Base-by-base conservation (phyloP, 768 basidiomycete species). In the Butyriboletus loyo region DNA sequence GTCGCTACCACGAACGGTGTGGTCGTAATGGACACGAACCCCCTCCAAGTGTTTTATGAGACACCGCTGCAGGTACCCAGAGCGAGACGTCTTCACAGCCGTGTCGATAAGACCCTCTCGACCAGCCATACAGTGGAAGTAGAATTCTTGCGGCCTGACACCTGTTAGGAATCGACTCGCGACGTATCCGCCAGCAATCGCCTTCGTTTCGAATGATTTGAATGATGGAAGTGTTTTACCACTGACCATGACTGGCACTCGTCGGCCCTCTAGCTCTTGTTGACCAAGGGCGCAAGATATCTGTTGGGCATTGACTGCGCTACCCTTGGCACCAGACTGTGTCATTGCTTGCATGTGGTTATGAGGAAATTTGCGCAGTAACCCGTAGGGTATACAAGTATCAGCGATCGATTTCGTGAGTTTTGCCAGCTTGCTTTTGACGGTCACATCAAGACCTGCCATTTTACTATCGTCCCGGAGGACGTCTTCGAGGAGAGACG, bases 281-380 rank as follows among this genome's bases (percentile, higher is more conserved):
- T 98, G 97, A 53, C 97, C 97, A 39, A 99, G 82, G 15, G 88
- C 84, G 58, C 94, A 98, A n/a, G 97, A 98, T 61, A 99, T 99
- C 66, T 98, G 95, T 44, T 91, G 85, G 22, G 92, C 97, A 64
- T 99, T 99, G 69, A 98, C 96, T 14, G 91, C 89, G 55, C 92
- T 95, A 46, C 97, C 97, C 72, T 99, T 99, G 39, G 97, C 97
- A 59, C 97, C 97, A 32, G 96, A 98, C 49, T 90, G 82, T 2
- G 95, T 98, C 97, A 98, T 98, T 41, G 88, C 85, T 70, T 98
- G 96, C 97, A 98, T 98, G 82, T 98, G 86, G 73, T 99, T 99
- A 66, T 92, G 84, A 37, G 97, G 97, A 77, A 99, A 99, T 56
- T 88, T 85, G 62, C 95, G 92, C 60, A 93, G 78, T 43, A 99